Evolutionary conservation across 2,329 filamentous ascomycete genomes (phyloP).

Genomic region (Blastomyces emzantsi): DNA sequence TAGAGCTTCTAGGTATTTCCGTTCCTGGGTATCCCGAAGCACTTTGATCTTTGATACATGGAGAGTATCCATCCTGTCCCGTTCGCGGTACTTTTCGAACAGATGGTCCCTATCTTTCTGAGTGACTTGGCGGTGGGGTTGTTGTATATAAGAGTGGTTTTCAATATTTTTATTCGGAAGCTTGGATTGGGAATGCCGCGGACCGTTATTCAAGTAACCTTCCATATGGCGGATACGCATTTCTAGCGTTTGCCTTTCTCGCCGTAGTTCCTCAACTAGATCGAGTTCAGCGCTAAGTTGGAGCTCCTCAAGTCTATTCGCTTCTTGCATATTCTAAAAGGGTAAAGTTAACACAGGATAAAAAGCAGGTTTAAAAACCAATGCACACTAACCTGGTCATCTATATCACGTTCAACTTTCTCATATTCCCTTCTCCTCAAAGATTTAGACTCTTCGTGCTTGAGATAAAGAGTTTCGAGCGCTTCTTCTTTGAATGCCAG

Average conservation of each 20-base stretch:
- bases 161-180: conserved; percentile 14
- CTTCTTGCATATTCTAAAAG: conserved; percentile 29
- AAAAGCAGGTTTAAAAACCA: neutral
- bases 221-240: conserved; percentile 42
- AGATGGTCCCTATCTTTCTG: conserved; percentile 36
- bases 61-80: conserved; percentile 36
- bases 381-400: conserved; percentile 28
- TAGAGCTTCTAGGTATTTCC: conserved; percentile 32
- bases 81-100: conserved; percentile 37
- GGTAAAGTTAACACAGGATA: neutral
- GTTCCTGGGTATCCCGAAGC: conserved; percentile 38
- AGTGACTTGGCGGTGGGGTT: conserved; percentile 29
- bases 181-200: conserved; percentile 20
- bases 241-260: conserved; percentile 35
- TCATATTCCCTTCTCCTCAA: conserved; percentile 26
- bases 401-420: conserved; percentile 28
- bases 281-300: conserved; percentile 39
- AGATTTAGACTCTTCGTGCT: conserved; percentile 25
- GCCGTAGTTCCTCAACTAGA: conserved; percentile 37
- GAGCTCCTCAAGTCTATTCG: conserved; percentile 34
- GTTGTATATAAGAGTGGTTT: conserved; percentile 13
- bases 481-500: conserved; percentile 28
- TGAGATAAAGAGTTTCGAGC: conserved; percentile 23
- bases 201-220: conserved; percentile 36
- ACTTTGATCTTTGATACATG: conserved; percentile 40